Base-by-base conservation (phyloP, 2,329 filamentous ascomycete genomes). In the Claviceps lovelessii region DNA sequence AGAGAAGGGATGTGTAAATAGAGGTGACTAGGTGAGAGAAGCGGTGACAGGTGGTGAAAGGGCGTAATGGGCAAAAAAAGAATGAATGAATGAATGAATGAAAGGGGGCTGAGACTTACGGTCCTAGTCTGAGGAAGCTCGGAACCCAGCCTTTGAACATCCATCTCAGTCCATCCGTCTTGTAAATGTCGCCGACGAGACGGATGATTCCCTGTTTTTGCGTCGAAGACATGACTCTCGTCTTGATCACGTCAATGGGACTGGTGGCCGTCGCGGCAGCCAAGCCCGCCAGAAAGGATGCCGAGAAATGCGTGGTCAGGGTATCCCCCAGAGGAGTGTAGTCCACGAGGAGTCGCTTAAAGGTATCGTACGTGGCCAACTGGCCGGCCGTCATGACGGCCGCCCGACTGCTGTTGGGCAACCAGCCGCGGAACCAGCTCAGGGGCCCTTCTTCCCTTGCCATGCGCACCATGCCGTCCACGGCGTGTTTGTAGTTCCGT, bases 141-240 rank as follows among this genome's bases (percentile, higher is more conserved):
- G 89, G 89, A 49, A 90, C 82, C 88, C 88, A 94, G 57, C 89
- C 89, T 68, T 88, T 87, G 71, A 94, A 94, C 78, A 91, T 84
- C 89, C 89, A 95, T 48, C 77, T 71, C 51, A 87, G 67, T 1
- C 89, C 89, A 65, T 94, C 87, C 19, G 78, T 72, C 54, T 74
- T 77, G 59, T 83, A 86, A 37, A 90, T 83, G 48, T 87, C 81
- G 46, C 73, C 70, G 54, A 94, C 70, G 28, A 90, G 68, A 55
- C 72, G 73, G 3, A 79, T 59, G 35, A 93, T 70, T 31, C 78
- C 74, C 58, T 73, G 64, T 58, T 72, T 67, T 46, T 72, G 67
- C 51, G 70, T 70, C 29, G 83, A 79, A 58, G 83, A 86, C 89
- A 95, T 95, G 63, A 94, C 80, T 29, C 87, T 77, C 10, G 89